phyloP scores from a whole-genome alignment of 306 rosid species.

The Arachis hypogaea region DNA sequence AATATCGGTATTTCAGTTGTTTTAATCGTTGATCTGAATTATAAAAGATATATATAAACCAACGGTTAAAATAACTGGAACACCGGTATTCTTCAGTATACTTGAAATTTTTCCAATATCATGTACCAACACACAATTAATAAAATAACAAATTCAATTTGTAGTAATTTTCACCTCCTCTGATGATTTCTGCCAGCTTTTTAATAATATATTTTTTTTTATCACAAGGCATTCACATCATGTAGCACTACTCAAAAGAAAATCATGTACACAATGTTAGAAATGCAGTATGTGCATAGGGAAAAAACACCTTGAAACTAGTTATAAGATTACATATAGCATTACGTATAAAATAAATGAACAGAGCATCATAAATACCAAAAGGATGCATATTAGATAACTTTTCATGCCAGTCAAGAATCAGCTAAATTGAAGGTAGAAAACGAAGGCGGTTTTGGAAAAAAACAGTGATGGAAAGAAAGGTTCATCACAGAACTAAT shows the following conservation, averaged over 20 bases:
- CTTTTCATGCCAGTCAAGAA: neutral
- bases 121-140: no score
- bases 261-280: slow-evolving; percentile 9
- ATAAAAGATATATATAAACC: no score
- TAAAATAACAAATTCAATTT: no score
- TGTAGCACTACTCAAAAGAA: neutral
- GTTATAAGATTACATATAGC: slow-evolving; percentile 5
- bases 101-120: no score
- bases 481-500: neutral
- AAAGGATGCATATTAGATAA: slow-evolving; percentile 9
- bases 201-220: no score
- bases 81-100: no score
- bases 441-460: neutral
- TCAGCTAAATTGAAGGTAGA: slow-evolving; percentile 5
- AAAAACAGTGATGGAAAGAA: slow-evolving; percentile 1
- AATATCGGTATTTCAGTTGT: no score
- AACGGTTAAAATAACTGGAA: no score
- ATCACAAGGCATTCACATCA: no score
- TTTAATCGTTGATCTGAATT: no score
- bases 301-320: slow-evolving; percentile 7
- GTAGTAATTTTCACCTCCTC: no score
- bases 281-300: slow-evolving; percentile 19
- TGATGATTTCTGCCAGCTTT: no score
- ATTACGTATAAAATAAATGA: neutral
- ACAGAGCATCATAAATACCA: neutral